Base-by-base conservation (phyloP, 2,329 filamentous ascomycete species). In the Gnomoniopsis smithogilvyi region DNA sequence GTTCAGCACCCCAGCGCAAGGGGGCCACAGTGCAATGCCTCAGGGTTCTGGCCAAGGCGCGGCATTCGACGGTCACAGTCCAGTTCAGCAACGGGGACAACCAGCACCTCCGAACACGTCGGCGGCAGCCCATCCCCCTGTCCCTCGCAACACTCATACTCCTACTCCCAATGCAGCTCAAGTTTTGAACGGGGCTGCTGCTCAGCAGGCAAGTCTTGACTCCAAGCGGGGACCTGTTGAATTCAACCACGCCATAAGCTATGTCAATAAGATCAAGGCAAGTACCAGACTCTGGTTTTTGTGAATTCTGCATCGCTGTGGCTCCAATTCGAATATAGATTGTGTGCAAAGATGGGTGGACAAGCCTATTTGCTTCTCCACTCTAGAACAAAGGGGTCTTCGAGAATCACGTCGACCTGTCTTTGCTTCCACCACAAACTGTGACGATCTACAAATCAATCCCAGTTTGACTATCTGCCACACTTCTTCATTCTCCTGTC, bases 211-310 rank as follows among this genome's bases (percentile, higher is more conserved):
- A 73, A 76, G 82, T 74, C 76, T 91, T 71, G 93, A 96, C 73
- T 14, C 43, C 11, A 96, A 95, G 70, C 86, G 93, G 58, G 94
- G 93, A 0, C 95, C 95, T 1, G 95, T 99, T 19, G 95, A 99
- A 70, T 99, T 99, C 74, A 99, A 99, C 71, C 95, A 99, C 75
- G 95, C 95, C 0, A 99, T 99, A 64, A 98, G 93, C 72, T 99
- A 99, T 69, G 95, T 99, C 56, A 99, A 99, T 72, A 99, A 99
- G 77, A 99, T 99, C 69, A 99, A 99, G 88, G 93, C 95, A 77
- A 73, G 83, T 67, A 10, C 10, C 19, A 8, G 6, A 24, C 19
- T 43, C n/a, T 41, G 47, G 30, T 19, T 56, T 45, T n/a, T n/a
- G n/a, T n/a, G n/a, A n/a, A n/a, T n/a, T n/a, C n/a, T n/a, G n/a